Conservation (phyloP, 1,139 yeast species). For the Hansenula sp. region DNA sequence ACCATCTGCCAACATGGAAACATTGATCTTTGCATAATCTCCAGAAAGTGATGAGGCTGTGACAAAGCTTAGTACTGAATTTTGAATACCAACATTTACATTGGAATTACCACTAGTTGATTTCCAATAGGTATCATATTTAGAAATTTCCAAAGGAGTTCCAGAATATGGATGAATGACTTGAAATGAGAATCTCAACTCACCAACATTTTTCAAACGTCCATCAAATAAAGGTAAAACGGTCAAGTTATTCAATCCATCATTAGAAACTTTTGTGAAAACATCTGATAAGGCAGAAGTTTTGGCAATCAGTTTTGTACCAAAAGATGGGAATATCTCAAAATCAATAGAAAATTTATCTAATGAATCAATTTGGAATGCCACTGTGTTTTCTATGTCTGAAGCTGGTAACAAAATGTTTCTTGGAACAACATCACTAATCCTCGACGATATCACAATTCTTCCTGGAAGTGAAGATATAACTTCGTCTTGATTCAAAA, state of each 20-base stretch:
- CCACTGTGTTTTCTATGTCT: conserved; percentile 67
- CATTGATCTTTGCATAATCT: conserved; percentile 65
- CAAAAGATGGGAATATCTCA: conserved; percentile 92
- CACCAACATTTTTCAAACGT: conserved; percentile 80
- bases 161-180: conserved; percentile 91
- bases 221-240: conserved; percentile 80
- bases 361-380: conserved; percentile 82
- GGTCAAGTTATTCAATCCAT: conserved; percentile 31
- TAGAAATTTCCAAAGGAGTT: conserved; percentile 78
- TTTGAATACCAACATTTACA: conserved; percentile 17
- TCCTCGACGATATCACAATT: conserved; percentile 72
- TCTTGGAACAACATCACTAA: conserved; percentile 77
- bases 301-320: conserved; percentile 87
- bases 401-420: conserved; percentile 76
- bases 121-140: conserved; percentile 97
- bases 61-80: conserved; percentile 62
- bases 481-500: conserved; percentile 43
- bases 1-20: conserved; percentile 76
- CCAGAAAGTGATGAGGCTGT: conserved; percentile 92
- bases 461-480: conserved; percentile 51
- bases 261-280: conserved; percentile 36
- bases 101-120: conserved; percentile 51
- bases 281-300: conserved; percentile 67
- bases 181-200: conserved; percentile 71
- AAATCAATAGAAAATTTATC: conserved; percentile 80